phyloP scores from a whole-genome alignment of 495 filamentous ascomycete species.

The Bathelium albidoporum region DNA sequence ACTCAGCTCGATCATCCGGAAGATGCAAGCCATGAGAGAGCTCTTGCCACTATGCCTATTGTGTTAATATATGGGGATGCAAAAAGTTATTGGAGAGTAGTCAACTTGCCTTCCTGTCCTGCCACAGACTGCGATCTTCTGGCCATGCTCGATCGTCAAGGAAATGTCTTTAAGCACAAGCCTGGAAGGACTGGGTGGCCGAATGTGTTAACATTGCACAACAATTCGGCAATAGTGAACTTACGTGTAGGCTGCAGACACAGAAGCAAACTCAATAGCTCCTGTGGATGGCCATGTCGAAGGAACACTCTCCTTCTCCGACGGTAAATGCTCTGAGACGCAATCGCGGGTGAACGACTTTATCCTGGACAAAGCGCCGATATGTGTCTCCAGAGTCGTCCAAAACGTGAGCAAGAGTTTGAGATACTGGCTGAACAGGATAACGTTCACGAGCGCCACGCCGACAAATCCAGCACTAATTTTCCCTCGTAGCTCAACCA shows the following conservation, averaged over 20 bases:
- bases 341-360: constrained; percentile 44
- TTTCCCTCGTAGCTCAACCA: constrained; percentile 20
- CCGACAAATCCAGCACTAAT: constrained; percentile 44
- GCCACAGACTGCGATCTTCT: constrained; percentile 45
- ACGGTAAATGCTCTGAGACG: constrained; percentile 37
- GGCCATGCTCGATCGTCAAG: constrained; percentile 41
- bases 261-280: constrained; percentile 36
- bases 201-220: neutral
- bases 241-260: constrained; percentile 32
- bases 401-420: constrained; percentile 45
- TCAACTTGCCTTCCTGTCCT: constrained; percentile 20
- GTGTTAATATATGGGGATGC: neutral
- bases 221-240: neutral
- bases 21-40: constrained; percentile 6
- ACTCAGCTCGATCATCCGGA: constrained; percentile 1
- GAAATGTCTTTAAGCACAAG: constrained; percentile 41
- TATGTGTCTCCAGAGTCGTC: constrained; percentile 48
- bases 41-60: constrained; percentile 7
- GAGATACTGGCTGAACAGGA: constrained; percentile 44
- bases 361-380: constrained; percentile 50
- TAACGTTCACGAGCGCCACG: constrained; percentile 48
- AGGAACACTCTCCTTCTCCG: constrained; percentile 32
- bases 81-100: neutral
- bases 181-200: neutral
- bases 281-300: constrained; percentile 43